Base-by-base conservation (phyloP, 2,329 filamentous ascomycete genomes). In the Diplodia mutila region DNA sequence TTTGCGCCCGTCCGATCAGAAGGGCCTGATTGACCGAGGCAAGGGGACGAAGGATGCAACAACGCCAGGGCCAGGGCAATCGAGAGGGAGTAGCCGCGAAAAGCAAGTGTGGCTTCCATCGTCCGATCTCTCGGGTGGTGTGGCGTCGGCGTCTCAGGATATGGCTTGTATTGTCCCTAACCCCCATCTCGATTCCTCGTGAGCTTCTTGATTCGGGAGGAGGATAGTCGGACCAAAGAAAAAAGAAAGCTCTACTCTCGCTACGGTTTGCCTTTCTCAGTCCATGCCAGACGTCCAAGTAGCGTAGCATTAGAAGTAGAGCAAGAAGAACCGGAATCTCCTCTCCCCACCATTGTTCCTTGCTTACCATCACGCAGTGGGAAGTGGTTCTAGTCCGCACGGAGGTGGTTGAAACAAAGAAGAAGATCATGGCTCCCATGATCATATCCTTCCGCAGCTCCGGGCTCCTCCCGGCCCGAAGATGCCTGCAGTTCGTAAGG, bases 81-180 rank as follows among this genome's bases (percentile, higher is more conserved):
- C n/a, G n/a, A n/a, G n/a, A n/a, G n/a, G n/a, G n/a, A 21, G n/a
- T 21, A 23, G n/a, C 18, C 8, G n/a, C 8, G 34, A 14, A 16
- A 55, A 34, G 14, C 16, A 54, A 34, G 27, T 55, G 32, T 54
- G 52, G 52, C 52, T 54, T 34, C n/a, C 18, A 29, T 27, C 14
- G 49, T 9, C 14, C 51, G 23, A 29, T 29, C 27, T n/a, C 16
- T 27, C 25, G 23, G 18, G 51, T 54, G 21, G 23, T 55, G 53
- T 55, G 53, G 53, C 53, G 53, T 59, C 37, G 55, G 37, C 55
- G 55, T 59, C 55, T 46, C 37, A 46, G 37, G 55, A 29, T 59
- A 27, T n/a, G 32, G 29, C 23, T n/a, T 25, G n/a, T 14, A 12
- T 14, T 18, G 53, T n/a, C 14, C 23, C 12, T 23, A 14, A 14